These are phyloP conservation scores for Flammula alnicola DNA, from an alignment of 1,284 basidiomycete genomes.

Conservation along the genomic window DNA sequence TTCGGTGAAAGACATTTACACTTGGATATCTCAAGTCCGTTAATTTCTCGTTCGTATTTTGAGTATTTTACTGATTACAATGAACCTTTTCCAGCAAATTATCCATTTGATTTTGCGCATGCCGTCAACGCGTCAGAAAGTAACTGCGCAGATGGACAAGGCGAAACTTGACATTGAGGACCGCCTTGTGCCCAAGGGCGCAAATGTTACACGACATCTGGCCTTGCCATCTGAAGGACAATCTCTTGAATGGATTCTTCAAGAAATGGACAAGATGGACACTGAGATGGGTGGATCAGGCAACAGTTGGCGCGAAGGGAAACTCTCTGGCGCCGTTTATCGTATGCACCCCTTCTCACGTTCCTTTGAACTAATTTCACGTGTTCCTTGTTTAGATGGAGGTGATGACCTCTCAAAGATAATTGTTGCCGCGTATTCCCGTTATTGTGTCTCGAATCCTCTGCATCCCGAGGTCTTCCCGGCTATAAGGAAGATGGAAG, in stretches of 20 bases:
- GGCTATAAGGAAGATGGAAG: constrained; percentile 95
- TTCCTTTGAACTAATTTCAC: background rate
- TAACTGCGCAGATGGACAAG: constrained; percentile 73
- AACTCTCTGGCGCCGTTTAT: constrained; percentile 88
- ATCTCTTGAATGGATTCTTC: constrained; percentile 76
- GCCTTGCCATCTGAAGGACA: constrained; percentile 72
- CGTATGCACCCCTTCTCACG: constrained; percentile 54
- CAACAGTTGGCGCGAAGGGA: constrained; percentile 73
- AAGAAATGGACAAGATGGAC: constrained; percentile 84
- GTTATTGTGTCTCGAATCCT: constrained; percentile 86
- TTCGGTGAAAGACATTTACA: constrained; percentile 59
- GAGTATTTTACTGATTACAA: background rate
- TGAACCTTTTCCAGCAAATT: constrained; percentile 51
- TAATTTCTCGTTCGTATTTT: background rate
- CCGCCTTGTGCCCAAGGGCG: constrained; percentile 70
- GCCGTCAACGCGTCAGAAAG: constrained; percentile 70
- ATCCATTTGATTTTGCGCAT: constrained; percentile 68
- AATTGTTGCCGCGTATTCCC: constrained; percentile 70
- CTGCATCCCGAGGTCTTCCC: constrained; percentile 97
- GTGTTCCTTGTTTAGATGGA: constrained; percentile 59
- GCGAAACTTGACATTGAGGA: constrained; percentile 68
- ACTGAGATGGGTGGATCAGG: constrained; percentile 46
- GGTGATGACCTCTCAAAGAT: constrained; percentile 80
- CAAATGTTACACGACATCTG: constrained; percentile 64
- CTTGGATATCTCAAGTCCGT: constrained; percentile 60